Base-by-base conservation (phyloP, 2,329 filamentous ascomycete species). In the Dothidotthia symphoricarpi region DNA sequence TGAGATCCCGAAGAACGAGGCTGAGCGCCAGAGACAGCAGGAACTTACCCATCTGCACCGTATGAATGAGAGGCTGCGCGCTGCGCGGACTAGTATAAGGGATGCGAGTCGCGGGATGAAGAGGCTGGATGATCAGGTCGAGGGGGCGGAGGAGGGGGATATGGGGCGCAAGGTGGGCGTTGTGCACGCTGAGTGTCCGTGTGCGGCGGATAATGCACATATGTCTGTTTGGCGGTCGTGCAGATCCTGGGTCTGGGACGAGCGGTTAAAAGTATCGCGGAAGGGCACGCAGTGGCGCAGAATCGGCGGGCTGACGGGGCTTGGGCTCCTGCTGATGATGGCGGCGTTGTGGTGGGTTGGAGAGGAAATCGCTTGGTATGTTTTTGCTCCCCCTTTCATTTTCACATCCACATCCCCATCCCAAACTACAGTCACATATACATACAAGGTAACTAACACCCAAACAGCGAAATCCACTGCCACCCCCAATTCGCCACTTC, bases 311-410 rank as follows among this genome's bases (percentile, higher is more conserved):
- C 44, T 69, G 6, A 73, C 71, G 10, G 56, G 59, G 34, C 47
- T 72, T 4, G 67, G 69, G 27, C 62, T 71, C 59, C 41, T 66
- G 17, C 54, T 69, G 10, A 41, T 75, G 1, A 15, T 67, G 6
- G 61, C 71, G 13, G 53, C 73, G 13, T 49, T 63, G 25, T 82
- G 75, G 75, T 74, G 71, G 51, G 49, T 75, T 19, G 55, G 68
- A 27, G 75, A 78, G 57, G 66, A 66, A 22, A 55, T 67, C 24
- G 70, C 76, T 55, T 74, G 72, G 64, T 67, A 60, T 29, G 61
- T 55, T 13, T 36, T 39, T 25, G 28, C 31, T 45, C 31, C 45
- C 35, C 14, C 19, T 12, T 35, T 36, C 22, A 28, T 41, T 40
- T 24, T 44, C 38, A 16, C 32, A 28, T 17, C 7, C 8, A 17